Conservation (phyloP, 2,329 filamentous ascomycete genomes). For the Achaetomium macrosporum region DNA sequence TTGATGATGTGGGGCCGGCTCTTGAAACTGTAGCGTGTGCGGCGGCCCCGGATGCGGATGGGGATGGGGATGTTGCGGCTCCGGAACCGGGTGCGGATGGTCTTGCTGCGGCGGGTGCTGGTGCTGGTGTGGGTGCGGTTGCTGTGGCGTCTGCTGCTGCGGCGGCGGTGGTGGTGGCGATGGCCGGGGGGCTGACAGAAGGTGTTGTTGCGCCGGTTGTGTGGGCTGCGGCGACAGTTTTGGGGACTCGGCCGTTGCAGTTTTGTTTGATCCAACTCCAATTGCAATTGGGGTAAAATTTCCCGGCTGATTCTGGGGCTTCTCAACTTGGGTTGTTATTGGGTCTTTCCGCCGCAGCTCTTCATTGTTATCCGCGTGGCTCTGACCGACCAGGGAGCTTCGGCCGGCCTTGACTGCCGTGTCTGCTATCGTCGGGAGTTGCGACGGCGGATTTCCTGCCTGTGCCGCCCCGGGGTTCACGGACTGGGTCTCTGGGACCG, state of each 20-base stretch:
- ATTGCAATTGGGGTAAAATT: slow-evolving; percentile 1
- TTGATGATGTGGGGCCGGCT: slow-evolving; percentile 14
- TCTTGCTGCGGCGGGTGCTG: slow-evolving; percentile 6
- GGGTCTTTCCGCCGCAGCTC: slow-evolving; percentile 16
- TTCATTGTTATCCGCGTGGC: not conserved
- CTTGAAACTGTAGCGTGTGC: not conserved
- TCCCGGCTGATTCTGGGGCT: slow-evolving; percentile 14
- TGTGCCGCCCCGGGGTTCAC: slow-evolving; percentile 4
- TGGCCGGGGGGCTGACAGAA: not conserved
- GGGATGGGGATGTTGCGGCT: not conserved
- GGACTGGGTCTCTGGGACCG: not conserved
- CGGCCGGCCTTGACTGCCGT: not conserved
- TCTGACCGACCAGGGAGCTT: not conserved
- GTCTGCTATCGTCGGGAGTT: not conserved
- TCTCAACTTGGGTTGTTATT: slow-evolving; percentile 15
- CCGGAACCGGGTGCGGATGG: slow-evolving; percentile 5
- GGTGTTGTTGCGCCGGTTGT: not conserved
- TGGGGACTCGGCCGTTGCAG: not conserved
- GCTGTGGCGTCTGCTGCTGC: slow-evolving; percentile 2
- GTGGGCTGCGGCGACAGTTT: not conserved
- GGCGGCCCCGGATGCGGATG: slow-evolving; percentile 6
- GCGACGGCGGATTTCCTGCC: slow-evolving; percentile 14
- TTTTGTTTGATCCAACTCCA: not conserved
- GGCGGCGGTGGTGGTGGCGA: not conserved
- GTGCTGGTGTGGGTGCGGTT: slow-evolving; percentile 4